These are phyloP conservation scores for Epichloe uncinata DNA, from an alignment of 2,329 filamentous ascomycete species.

Conservation along the genomic window DNA sequence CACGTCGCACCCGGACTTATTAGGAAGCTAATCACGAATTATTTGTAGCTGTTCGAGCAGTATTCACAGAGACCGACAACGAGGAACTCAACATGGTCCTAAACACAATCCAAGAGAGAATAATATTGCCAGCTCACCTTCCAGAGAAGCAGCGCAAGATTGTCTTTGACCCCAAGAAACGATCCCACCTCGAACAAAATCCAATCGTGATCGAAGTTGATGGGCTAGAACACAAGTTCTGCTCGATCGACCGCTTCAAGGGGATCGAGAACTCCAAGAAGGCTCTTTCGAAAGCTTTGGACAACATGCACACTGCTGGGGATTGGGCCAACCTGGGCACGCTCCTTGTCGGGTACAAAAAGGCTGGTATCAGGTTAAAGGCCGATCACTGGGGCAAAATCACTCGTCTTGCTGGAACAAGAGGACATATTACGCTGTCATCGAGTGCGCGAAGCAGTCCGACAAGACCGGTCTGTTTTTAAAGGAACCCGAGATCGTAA, in stretches of 20 bases:
- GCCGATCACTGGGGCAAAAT: slow-evolving; percentile 24
- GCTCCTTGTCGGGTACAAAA: slow-evolving; percentile 36
- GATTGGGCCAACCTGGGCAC: slow-evolving; percentile 41
- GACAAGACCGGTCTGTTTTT: slow-evolving; percentile 33
- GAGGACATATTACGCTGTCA: slow-evolving; percentile 31
- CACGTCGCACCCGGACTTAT: not conserved
- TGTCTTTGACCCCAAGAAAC: slow-evolving; percentile 34
- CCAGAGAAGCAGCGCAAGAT: slow-evolving; percentile 37
- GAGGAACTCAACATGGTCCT: slow-evolving; percentile 40
- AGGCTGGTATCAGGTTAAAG: slow-evolving; percentile 26
- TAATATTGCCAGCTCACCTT: slow-evolving; percentile 50
- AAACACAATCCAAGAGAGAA: slow-evolving; percentile 37
- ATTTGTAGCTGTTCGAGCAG: slow-evolving; percentile 18
- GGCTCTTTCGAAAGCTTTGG: slow-evolving; percentile 24
- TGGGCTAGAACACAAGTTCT: slow-evolving; percentile 39
- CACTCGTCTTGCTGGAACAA: slow-evolving; percentile 25
- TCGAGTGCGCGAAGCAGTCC: slow-evolving; percentile 36
- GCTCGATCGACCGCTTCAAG: slow-evolving; percentile 27
- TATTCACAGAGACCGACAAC: slow-evolving; percentile 40
- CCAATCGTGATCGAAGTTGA: slow-evolving; percentile 46
- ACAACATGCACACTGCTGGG: slow-evolving; percentile 30
- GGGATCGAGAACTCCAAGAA: slow-evolving; percentile 30
- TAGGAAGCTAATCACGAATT: slow-evolving; percentile 6
- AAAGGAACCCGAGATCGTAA: slow-evolving; percentile 25
- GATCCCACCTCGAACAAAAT: slow-evolving; percentile 36